Evolutionary conservation across 1,284 basidiomycete genomes (phyloP), one percentile per base, ranked within the genome.

Genomic region (Rhodotorula sp.): DNA sequence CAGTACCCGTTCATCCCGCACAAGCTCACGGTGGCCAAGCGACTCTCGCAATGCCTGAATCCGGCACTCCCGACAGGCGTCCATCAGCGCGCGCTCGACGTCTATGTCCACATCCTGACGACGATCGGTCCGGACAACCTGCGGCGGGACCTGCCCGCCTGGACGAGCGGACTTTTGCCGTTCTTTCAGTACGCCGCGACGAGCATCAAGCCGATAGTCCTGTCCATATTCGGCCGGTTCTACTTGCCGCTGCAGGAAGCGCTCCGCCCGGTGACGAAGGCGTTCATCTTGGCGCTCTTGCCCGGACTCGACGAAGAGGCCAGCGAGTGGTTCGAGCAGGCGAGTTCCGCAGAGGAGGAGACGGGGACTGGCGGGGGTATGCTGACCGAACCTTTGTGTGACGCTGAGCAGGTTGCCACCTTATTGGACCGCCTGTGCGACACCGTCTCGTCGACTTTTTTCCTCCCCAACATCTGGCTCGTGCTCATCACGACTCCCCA

Each of bases 131-230:
- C 87, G 2, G 94, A 97, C 76, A 94, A 95, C 14, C 82, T 99
- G 55, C 87, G 87, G 71, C 86, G 89, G 58, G 96, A 99, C 82
- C 84, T 99, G 7, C 85, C 91, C 2, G 84, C 98, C 24, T 99
- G 96, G 96, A 93, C 93, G 1, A 91, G 93, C 7, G 96, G 96
- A 6, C 82, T 99, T 15, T 95, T 99, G 78, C 96, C 96, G 0
- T 99, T 99, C 86, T 98, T 98, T 79, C 93, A 97, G 81, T 97
- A 93, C 81, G 94, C 96, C 8, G 90, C 95, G 22, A 99, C 94
- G 10, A 94, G 93, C 29, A 93, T 95, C 68, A 91, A 91, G 87
- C 93, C 93, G 1, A 86, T 89, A 17, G 83, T 97, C 2, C 85
- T 97, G 60, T 90, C 89, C 75, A 85, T 97, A 18, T 96, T 92